These are phyloP conservation scores for Chlamydomonas schloesseri DNA, from an alignment of 139 green algal species.

Conservation along the genomic window DNA sequence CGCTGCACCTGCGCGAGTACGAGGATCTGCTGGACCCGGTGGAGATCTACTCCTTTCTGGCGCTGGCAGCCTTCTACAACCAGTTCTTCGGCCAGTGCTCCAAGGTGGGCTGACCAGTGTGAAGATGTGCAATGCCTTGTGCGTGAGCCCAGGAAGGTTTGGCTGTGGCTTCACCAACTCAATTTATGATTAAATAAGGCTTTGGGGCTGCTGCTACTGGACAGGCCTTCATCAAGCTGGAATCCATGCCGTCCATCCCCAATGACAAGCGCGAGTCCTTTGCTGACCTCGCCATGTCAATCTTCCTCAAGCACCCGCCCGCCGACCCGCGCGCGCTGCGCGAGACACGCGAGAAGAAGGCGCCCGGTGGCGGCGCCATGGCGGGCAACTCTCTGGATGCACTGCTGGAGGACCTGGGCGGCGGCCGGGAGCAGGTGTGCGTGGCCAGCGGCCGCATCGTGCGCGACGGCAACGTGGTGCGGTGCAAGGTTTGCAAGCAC, in stretches of 20 bases:
- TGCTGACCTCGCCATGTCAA: constrained; percentile 79
- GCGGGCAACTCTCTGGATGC: constrained; percentile 48
- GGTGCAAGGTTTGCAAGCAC: constrained; percentile 81
- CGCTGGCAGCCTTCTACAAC: constrained; percentile 80
- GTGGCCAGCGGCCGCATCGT: constrained; percentile 74
- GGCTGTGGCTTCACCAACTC: not conserved
- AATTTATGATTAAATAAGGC: too few species aligned
- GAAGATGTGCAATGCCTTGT: not conserved
- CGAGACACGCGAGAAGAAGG: constrained; percentile 42
- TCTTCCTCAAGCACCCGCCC: constrained; percentile 80
- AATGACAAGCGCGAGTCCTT: constrained; percentile 62
- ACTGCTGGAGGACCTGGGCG: constrained; percentile 62
- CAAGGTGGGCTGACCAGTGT: constrained; percentile 52
- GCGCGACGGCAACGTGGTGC: constrained; percentile 50
- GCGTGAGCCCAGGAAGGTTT: too few species aligned
- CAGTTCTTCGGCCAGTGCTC: constrained; percentile 79
- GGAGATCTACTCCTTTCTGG: constrained; percentile 79
- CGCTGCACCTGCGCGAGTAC: constrained; percentile 78
- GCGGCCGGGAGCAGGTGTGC: constrained; percentile 71
- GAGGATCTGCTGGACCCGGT: constrained; percentile 78
- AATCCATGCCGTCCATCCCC: constrained; percentile 64
- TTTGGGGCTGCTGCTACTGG: too few species aligned
- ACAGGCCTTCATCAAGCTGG: constrained; percentile 85
- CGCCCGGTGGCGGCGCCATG: not conserved
- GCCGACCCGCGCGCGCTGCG: constrained; percentile 67